Evolutionary conservation across 2,329 filamentous ascomycete species (phyloP).

Genomic region (Geosmithia putterillii): DNA sequence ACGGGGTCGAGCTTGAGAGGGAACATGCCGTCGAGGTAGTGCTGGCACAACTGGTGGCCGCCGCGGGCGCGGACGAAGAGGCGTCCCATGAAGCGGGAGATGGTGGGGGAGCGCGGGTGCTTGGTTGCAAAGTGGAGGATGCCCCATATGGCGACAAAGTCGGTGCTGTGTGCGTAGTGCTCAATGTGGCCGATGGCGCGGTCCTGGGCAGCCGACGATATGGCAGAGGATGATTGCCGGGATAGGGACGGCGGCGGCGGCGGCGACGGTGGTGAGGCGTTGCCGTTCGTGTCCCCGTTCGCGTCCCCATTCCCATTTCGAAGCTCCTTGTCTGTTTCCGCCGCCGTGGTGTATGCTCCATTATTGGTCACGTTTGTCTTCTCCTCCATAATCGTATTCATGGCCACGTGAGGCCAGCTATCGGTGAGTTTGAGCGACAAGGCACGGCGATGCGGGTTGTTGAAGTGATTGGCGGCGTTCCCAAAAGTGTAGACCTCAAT

Average conservation of each 20-base stretch:
- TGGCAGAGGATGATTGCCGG: slow-evolving; percentile 16
- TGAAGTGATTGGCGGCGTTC: slow-evolving; percentile 70
- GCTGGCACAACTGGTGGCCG: slow-evolving; percentile 48
- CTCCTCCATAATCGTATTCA: slow-evolving; percentile 21
- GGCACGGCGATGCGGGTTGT: slow-evolving; percentile 52
- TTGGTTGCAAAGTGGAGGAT: slow-evolving; percentile 54
- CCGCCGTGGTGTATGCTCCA: not conserved
- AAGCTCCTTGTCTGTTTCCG: too few species aligned
- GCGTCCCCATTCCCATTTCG: too few species aligned
- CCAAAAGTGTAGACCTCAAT: slow-evolving; percentile 72
- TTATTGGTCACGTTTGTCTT: not conserved
- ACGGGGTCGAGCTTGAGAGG: slow-evolving; percentile 30
- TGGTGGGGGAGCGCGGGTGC: slow-evolving; percentile 21
- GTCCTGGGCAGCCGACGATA: slow-evolving; percentile 24
- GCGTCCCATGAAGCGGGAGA: slow-evolving; percentile 49
- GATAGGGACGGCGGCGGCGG: slow-evolving; percentile 6
- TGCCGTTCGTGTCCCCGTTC: not conserved
- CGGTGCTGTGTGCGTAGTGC: slow-evolving; percentile 64
- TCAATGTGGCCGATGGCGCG: slow-evolving; percentile 59
- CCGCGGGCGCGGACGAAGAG: slow-evolving; percentile 45
- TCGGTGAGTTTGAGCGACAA: slow-evolving; percentile 25
- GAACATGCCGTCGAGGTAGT: slow-evolving; percentile 52
- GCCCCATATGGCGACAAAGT: slow-evolving; percentile 66
- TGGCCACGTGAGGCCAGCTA: slow-evolving; percentile 19
- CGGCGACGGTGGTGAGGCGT: slow-evolving; percentile 4